These are phyloP conservation scores for Leccinum solheimii DNA, from an alignment of 1,284 basidiomycete genomes.

Conservation along the genomic window DNA sequence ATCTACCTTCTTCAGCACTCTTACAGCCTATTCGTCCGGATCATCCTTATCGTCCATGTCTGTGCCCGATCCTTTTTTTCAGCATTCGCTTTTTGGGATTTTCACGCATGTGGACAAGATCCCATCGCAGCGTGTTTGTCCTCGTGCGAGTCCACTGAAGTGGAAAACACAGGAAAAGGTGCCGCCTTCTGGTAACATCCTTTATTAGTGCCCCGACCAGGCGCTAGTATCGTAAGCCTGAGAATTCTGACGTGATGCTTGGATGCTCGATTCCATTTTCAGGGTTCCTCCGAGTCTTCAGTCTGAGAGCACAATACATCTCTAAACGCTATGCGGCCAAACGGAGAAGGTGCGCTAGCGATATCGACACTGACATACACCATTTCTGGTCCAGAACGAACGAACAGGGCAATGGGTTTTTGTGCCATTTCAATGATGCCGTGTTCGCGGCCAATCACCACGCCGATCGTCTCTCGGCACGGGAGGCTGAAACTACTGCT, in stretches of 20 bases:
- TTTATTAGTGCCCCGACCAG: background rate
- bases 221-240: background rate
- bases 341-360: background rate
- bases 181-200: background rate
- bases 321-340: constrained; percentile 16
- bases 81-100: constrained; percentile 4
- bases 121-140: constrained; percentile 3
- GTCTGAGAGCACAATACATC: background rate
- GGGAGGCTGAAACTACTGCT: background rate
- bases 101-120: constrained; percentile 7
- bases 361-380: constrained; percentile 3
- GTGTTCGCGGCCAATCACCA: background rate
- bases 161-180: background rate
- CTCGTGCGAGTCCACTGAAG: constrained; percentile 10
- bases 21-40: constrained; percentile 16
- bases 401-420: constrained; percentile 12
- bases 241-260: background rate
- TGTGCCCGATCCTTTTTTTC: constrained; percentile 9
- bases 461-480: background rate
- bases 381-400: constrained; percentile 9
- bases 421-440: background rate
- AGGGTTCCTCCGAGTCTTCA: background rate
- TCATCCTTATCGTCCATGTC: constrained; percentile 13
- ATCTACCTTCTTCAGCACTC: constrained; percentile 23
- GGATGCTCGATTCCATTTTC: constrained; percentile 9